Evolutionary conservation across 1,284 basidiomycete species (phyloP), one percentile per base, ranked within the genome.

Genomic region (Ceratobasidium sp.): DNA sequence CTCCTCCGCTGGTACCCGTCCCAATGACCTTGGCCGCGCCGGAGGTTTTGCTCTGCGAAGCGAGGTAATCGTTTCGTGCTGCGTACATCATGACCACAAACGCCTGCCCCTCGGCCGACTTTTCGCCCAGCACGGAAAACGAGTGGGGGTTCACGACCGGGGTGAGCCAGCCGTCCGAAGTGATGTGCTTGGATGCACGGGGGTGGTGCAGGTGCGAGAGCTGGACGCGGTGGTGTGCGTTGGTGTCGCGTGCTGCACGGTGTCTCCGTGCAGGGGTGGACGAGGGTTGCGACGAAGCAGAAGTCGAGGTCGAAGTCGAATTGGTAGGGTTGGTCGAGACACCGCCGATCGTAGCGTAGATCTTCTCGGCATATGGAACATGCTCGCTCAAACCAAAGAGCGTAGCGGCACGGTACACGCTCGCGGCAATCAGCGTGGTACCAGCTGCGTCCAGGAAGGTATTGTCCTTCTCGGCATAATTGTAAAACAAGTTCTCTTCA

Each of bases 371-470:
- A 10, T 79, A 73, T 0, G 84, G 81, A n/a, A 89, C 73, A 73
- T 85, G 78, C 1, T 78, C 80, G 70, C 85, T 81, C 4, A 83
- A 80, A 25, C 80, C 79, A 45, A 82, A 78, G 22, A 92, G 75
- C 0, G 86, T 77, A 0, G 86, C 84, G 57, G 89, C 80, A 8
- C 89, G 84, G 78, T 93, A 93, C 3, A 92, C 90, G 0, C 90
- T 87, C 65, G 87, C 83, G 0, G 93, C 90, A 62, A 95, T 80
- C 38, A 96, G 82, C 0, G 92, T 87, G 0, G 91, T 88, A 3
- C 87, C 87, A 0, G 92, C 79, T 0, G 87, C 85, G 74, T 96
- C 94, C 74, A 86, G 83, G 75, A 96, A 96, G 52, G 86, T 84
- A 5, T 74, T 72, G 1, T 78, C 70, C 35, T 71, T 74, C 76